Conservation (phyloP, 139 green algal species). For the Closterium sp. region DNA sequence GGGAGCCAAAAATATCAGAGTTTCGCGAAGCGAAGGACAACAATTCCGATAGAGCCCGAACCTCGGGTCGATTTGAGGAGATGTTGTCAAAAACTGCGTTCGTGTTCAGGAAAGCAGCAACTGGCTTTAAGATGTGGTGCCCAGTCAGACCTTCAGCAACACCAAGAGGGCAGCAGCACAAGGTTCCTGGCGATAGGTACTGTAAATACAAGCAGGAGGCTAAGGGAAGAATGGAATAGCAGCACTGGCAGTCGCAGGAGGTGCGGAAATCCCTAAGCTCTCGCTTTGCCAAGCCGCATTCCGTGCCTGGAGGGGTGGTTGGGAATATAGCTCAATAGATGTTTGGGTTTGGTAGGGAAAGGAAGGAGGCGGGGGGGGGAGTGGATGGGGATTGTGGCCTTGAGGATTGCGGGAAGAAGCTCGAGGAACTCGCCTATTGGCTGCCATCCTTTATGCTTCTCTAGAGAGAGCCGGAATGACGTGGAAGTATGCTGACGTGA, state of each 20-base stretch:
- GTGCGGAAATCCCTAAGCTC: neutral
- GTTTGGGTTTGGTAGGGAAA: neutral
- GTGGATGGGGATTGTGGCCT: neutral
- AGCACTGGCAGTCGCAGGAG: no score
- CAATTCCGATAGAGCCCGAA: neutral
- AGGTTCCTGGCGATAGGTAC: no score
- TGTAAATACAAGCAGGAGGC: no score
- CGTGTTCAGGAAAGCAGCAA: neutral
- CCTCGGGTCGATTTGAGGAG: neutral
- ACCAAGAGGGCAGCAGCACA: no score
- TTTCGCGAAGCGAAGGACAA: neutral
- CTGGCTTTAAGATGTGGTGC: neutral
- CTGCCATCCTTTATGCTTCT: neutral
- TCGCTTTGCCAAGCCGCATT: neutral
- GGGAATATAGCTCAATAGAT: neutral
- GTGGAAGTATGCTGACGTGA: neutral
- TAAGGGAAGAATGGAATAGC: neutral
- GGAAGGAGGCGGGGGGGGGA: neutral
- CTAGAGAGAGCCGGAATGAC: neutral
- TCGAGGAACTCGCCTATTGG: neutral
- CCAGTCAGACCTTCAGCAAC: no score
- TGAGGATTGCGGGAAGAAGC: neutral
- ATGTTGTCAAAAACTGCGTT: neutral
- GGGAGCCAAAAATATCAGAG: neutral
- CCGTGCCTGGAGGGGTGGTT: neutral